Base-by-base conservation (phyloP, 495 filamentous ascomycete species). In the Penicillium chermesinum region DNA sequence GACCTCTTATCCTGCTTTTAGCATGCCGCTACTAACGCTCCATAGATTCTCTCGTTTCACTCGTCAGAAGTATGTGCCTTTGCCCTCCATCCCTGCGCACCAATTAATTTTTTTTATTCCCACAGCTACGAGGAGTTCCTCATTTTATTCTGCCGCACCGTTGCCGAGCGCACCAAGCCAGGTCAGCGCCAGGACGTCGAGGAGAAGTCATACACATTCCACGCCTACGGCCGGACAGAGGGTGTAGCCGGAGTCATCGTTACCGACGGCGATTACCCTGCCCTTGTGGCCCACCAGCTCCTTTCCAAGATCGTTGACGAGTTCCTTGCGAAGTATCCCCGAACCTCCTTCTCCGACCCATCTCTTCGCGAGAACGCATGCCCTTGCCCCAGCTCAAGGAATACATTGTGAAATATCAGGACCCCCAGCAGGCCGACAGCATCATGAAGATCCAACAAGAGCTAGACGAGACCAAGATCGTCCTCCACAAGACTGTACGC, bases 361-460 rank as follows among this genome's bases (percentile, higher is more conserved):
- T 75, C 67, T 35, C 41, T 61, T 10, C 56, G 48, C 21, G 58
- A 60, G 48, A 59, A 59, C 52, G 61, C 59, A 17, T 72, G 59
- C 51, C 70, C 22, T 81, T 89, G 62, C 87, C 84, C 16, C 74
- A 79, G 60, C 77, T 97, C 9, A 81, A 87, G 62, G 88, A 89
- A 33, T 76, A 93, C 67, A 81, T 98, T 44, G 73, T 75, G 58
- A 87, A 93, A 58, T 95, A 90, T 67, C 91, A 96, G 71, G 86
- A 95, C 62, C 88, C 91, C 18, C 73, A 80, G 64, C 79, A 94
- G 67, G 91, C 89, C 43, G 90, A 89, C 69, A 89, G 81, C 69
- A 93, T 95, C 58, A 80, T 89, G 77, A 91, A 86, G 77, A 96
- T 97, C 56, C 94, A 97, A 72, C 85, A 88, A 71, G 91, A 98